phyloP scores from a whole-genome alignment of 176 grass and related monocot genomes.

The Oryza glumipatula region DNA sequence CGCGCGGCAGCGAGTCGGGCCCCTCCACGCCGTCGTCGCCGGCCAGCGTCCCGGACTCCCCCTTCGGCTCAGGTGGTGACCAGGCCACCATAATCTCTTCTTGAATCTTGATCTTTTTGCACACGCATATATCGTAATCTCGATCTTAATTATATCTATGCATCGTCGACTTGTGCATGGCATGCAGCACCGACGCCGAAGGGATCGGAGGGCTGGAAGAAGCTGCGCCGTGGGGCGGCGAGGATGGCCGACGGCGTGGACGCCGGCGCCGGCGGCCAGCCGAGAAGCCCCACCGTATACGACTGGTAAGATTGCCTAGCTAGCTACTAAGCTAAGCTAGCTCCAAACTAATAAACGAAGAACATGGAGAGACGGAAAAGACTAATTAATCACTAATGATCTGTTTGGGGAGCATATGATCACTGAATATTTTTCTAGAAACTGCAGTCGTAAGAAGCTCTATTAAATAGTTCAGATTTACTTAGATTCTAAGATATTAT shows the following conservation, averaged over 20 bases:
- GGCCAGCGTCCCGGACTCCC: constrained; percentile 64
- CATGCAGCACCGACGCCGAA: constrained; percentile 62
- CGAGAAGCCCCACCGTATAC: constrained; percentile 84
- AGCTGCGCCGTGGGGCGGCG: constrained; percentile 53
- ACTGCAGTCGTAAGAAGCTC: too few relatives aligned
- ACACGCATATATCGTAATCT: too few relatives aligned
- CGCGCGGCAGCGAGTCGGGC: constrained; percentile 49
- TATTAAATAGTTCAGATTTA: too few relatives aligned
- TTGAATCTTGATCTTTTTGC: background rate
- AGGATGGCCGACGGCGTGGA: constrained; percentile 46
- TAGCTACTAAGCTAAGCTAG: background rate
- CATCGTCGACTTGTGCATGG: background rate
- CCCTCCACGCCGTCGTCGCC: constrained; percentile 66
- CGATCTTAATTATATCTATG: background rate
- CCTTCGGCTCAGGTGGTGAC: constrained; percentile 46
- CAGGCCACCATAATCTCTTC: background rate
- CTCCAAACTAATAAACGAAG: background rate
- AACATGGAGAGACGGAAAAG: background rate
- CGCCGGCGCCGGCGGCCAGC: constrained; percentile 41
- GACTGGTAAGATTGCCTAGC: constrained; percentile 60
- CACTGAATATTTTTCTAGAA: too few relatives aligned
- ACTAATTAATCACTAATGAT: background rate
- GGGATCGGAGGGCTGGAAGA: constrained; percentile 57
- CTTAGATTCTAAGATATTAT: too few relatives aligned
- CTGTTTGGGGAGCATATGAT: too few relatives aligned